phyloP scores from a whole-genome alignment of 306 rosid species.

The Prunus mume region DNA sequence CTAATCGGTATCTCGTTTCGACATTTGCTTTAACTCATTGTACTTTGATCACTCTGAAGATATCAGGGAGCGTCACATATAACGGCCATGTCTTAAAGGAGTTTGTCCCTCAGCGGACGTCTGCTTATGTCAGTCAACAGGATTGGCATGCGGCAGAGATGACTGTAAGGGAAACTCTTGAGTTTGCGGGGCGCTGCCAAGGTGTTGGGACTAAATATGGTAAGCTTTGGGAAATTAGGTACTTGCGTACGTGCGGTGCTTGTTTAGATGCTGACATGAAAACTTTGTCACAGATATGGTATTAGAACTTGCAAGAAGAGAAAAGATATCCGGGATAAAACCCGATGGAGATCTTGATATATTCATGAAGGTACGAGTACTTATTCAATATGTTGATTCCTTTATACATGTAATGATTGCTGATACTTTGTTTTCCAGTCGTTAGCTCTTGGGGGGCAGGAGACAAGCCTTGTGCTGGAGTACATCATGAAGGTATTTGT shows the following conservation, averaged over 20 bases:
- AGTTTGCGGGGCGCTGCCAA: slow-evolving; percentile 85
- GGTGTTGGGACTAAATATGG: slow-evolving; percentile 92
- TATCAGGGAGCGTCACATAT: slow-evolving; percentile 75
- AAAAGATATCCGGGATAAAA: slow-evolving; percentile 84
- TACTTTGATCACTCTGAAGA: slow-evolving; percentile 44
- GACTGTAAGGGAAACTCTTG: slow-evolving; percentile 93
- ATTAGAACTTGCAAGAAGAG: slow-evolving; percentile 95
- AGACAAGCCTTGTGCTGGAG: slow-evolving; percentile 81
- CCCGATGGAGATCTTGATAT: slow-evolving; percentile 97
- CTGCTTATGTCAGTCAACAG: slow-evolving; percentile 90
- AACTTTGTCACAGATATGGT: slow-evolving; percentile 68
- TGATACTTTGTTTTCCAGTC: slow-evolving; percentile 47
- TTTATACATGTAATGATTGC: not conserved
- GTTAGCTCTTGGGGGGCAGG: slow-evolving; percentile 88
- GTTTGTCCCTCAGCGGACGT: slow-evolving; percentile 91
- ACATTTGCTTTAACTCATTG: not conserved
- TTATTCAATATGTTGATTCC: slow-evolving; percentile 7
- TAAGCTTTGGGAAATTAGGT: slow-evolving; percentile 27
- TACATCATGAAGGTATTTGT: slow-evolving; percentile 91
- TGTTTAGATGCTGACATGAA: slow-evolving; percentile 25
- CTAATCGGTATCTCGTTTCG: not conserved
- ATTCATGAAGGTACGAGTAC: slow-evolving; percentile 77
- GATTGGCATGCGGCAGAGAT: slow-evolving; percentile 83
- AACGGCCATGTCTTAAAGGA: slow-evolving; percentile 79
- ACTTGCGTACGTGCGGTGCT: slow-evolving; percentile 7